These are phyloP conservation scores for Allantophomopsis lycopodina DNA, from an alignment of 2,329 filamentous ascomycete species.

Conservation along the genomic window DNA sequence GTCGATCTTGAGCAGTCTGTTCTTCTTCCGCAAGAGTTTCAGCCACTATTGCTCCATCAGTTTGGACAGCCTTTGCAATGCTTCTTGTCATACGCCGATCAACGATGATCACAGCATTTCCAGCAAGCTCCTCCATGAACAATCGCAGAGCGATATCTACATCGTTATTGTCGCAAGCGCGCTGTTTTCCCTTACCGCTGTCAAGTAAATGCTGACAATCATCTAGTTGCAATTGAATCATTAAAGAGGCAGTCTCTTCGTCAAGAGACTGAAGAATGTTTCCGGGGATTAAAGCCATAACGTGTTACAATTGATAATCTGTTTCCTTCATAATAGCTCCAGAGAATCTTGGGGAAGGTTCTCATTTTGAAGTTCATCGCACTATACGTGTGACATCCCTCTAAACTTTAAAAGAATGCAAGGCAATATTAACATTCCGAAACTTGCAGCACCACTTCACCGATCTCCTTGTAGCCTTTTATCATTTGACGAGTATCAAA, in stretches of 20 bases:
- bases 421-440: too few relatives aligned
- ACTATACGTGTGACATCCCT: too few relatives aligned
- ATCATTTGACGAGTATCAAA: too few relatives aligned
- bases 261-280: slow-evolving; percentile 4
- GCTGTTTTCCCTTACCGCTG: slow-evolving; percentile 4
- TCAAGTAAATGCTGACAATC: slow-evolving; percentile 5
- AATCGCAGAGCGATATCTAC: slow-evolving; percentile 6
- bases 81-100: slow-evolving; percentile 10
- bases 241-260: slow-evolving; percentile 6
- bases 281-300: too few relatives aligned
- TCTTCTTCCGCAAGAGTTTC: slow-evolving; percentile 5
- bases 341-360: too few relatives aligned
- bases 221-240: slow-evolving; percentile 12
- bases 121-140: slow-evolving; percentile 6
- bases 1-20: slow-evolving; percentile 5
- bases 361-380: too few relatives aligned
- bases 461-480: too few relatives aligned
- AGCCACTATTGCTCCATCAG: slow-evolving; percentile 7
- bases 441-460: too few relatives aligned
- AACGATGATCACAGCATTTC: slow-evolving; percentile 2
- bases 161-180: slow-evolving; percentile 4
- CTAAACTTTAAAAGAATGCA: too few relatives aligned
- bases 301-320: too few relatives aligned
- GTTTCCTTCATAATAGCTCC: too few relatives aligned
- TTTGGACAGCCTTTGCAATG: slow-evolving; percentile 10